Percentiles rank a stretch among this genome's conserved stretches.
Conservation (phyloP, 2,329 filamentous ascomycete species). For the Fusarium subtropicale region DNA sequence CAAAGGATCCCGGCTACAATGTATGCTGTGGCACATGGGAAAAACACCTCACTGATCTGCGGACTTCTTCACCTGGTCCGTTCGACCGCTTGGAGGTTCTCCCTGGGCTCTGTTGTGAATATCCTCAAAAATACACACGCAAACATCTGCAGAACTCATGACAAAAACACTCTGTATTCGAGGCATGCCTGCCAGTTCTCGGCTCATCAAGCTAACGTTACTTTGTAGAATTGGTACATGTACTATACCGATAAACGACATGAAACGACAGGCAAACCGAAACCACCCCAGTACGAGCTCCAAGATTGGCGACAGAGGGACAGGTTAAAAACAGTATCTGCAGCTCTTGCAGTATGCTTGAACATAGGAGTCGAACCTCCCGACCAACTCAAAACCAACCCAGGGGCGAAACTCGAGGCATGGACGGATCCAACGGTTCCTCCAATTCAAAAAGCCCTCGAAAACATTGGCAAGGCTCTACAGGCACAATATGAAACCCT, state of each 20-base stretch:
- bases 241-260: constrained; percentile 99
- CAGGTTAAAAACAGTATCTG: constrained; percentile 94
- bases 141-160: not conserved
- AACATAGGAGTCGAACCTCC: constrained; percentile 98
- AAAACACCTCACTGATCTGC: not conserved
- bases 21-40: constrained; percentile 8
- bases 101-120: not conserved
- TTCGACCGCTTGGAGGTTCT: not conserved
- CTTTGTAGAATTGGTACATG: constrained; percentile 92
- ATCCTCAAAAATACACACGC: not conserved
- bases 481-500: constrained; percentile 97
- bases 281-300: constrained; percentile 72
- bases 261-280: constrained; percentile 90
- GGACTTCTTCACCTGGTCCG: not conserved
- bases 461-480: constrained; percentile 95
- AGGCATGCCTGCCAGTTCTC: not conserved
- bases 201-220: constrained; percentile 24
- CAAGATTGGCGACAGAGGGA: constrained; percentile 99
- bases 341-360: constrained; percentile 91
- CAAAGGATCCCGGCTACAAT: not conserved
- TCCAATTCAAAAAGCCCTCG: constrained; percentile 84
- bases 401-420: constrained; percentile 92
- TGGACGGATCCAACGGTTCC: constrained; percentile 93
- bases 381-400: constrained; percentile 94
- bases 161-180: not conserved